These are phyloP conservation scores for Leishmania tropica DNA, from an alignment of 208 protist genomes.

Conservation along the genomic window DNA sequence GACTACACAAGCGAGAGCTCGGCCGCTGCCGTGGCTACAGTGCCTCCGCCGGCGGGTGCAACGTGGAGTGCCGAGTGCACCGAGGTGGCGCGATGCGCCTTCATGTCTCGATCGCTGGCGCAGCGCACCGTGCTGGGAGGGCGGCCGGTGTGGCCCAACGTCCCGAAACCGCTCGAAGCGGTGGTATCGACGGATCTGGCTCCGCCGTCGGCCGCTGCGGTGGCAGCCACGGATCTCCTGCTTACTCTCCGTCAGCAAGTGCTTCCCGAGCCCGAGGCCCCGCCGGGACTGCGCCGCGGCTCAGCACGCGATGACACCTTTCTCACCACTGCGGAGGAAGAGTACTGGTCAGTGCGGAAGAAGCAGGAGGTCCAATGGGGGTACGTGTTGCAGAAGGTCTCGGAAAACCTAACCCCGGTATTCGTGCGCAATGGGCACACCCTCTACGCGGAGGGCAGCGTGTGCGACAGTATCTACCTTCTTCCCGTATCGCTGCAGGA, in stretches of 20 bases:
- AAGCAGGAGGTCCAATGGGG: conserved; percentile 44
- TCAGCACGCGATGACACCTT: conserved; percentile 14
- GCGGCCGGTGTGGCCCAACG: conserved; percentile 24
- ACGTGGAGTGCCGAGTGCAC: conserved; percentile 31
- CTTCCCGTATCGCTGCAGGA: conserved; percentile 21
- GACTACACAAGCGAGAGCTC: neutral
- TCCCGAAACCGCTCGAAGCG: conserved; percentile 13
- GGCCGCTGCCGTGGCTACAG: neutral
- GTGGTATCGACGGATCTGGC: neutral
- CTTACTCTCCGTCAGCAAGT: conserved; percentile 26
- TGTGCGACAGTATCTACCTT: conserved; percentile 35
- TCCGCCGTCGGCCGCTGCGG: neutral
- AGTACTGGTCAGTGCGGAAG: conserved; percentile 29
- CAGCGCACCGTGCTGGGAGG: conserved; percentile 23
- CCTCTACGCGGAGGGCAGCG: conserved; percentile 31
- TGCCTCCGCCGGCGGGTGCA: neutral
- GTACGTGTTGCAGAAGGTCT: conserved; percentile 29
- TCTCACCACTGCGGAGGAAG: conserved; percentile 49
- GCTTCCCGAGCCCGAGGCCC: conserved; percentile 26
- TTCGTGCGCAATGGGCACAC: conserved; percentile 1
- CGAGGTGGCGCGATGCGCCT: conserved; percentile 39
- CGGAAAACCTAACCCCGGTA: conserved; percentile 22
- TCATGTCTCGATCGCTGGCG: conserved; percentile 28
- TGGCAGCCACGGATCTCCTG: conserved; percentile 27
- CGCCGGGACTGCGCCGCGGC: conserved; percentile 11